Percentiles rank a stretch among this genome's conserved stretches.
phyloP scores from a whole-genome alignment of 768 basidiomycete species.

The Suillus bovinus region DNA sequence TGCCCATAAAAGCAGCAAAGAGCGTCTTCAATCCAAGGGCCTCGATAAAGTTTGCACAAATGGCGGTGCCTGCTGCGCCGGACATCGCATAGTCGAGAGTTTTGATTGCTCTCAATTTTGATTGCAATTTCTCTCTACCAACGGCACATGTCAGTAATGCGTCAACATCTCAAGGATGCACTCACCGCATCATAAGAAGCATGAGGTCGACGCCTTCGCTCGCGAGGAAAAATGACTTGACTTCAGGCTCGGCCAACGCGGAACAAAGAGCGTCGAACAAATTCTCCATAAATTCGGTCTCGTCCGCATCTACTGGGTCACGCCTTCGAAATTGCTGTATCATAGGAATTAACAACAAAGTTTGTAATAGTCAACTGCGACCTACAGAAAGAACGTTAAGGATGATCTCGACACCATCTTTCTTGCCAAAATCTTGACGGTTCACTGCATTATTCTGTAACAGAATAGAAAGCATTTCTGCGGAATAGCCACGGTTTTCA shows the following conservation, averaged over 20 bases:
- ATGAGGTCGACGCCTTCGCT: constrained; percentile 96
- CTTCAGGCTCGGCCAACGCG: constrained; percentile 70
- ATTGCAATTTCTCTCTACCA: constrained; percentile 76
- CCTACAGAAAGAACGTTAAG: constrained; percentile 82
- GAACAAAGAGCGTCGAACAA: constrained; percentile 90
- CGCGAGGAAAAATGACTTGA: constrained; percentile 81
- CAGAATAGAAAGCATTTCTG: constrained; percentile 90
- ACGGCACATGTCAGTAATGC: constrained; percentile 7
- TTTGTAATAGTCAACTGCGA: constrained; percentile 13
- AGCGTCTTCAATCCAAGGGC: constrained; percentile 85
- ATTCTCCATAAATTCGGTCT: constrained; percentile 98
- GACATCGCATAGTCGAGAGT: constrained; percentile 90
- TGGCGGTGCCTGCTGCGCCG: constrained; percentile 60
- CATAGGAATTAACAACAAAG: constrained; percentile 16
- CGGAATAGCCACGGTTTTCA: constrained; percentile 91
- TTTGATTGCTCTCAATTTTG: constrained; percentile 85
- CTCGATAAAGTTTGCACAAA: constrained; percentile 87
- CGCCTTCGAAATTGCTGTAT: constrained; percentile 81
- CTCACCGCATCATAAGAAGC: constrained; percentile 97
- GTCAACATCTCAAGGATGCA: constrained; percentile 12
- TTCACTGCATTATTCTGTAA: constrained; percentile 75
- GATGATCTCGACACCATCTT: constrained; percentile 75
- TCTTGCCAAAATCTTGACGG: constrained; percentile 64
- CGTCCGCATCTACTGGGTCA: constrained; percentile 85
- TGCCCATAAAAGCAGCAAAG: constrained; percentile 93